Evolutionary conservation across 2,329 filamentous ascomycete species (phyloP), one percentile per base, ranked within the genome.

Genomic region (Scedosporium aurantiacum): DNA sequence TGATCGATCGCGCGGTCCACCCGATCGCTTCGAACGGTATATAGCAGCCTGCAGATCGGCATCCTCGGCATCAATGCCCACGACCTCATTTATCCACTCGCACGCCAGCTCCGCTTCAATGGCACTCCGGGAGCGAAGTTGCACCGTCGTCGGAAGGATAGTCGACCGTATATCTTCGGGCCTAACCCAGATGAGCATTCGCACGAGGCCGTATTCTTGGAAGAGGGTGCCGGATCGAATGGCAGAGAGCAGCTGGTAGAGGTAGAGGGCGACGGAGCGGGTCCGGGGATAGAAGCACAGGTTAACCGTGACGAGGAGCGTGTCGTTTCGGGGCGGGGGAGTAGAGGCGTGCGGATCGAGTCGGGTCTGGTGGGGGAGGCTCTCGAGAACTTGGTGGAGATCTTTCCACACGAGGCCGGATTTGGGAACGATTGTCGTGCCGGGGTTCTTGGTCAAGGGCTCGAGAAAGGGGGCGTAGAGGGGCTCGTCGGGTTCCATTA

Each of bases 151-250:
- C 0, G 92, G 88, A 6, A 96, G 63, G 1, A 90, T 66, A 8
- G 45, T 54, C 1, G 71, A 64, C 5, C 72, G 67, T 65, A 84
- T 84, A 61, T 90, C 87, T 0, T 81, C 76, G 52, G 86, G 77
- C 1, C 82, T 79, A 3, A 86, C 68, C 86, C 91, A 92, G 45
- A 92, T 70, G 1, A 97, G 79, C 77, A 93, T 87, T 57, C 91
- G 85, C 2, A 96, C 86, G 18, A 86, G 81, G 2, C 93, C 93
- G 69, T 91, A 92, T 28, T 78, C 77, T 67, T 96, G 88, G 66
- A 95, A 83, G 0, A 87, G 76, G 0, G 77, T 72, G 58, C 83
- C 78, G 2, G 78, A 75, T 63, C 83, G 79, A 61, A 89, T 82
- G 58, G 81, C 78, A 52, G 73, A 75, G 66, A 86, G 76, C 62